Conservation (phyloP, 2,329 filamentous ascomycete species). For the Arthrobotrys musiformis region DNA sequence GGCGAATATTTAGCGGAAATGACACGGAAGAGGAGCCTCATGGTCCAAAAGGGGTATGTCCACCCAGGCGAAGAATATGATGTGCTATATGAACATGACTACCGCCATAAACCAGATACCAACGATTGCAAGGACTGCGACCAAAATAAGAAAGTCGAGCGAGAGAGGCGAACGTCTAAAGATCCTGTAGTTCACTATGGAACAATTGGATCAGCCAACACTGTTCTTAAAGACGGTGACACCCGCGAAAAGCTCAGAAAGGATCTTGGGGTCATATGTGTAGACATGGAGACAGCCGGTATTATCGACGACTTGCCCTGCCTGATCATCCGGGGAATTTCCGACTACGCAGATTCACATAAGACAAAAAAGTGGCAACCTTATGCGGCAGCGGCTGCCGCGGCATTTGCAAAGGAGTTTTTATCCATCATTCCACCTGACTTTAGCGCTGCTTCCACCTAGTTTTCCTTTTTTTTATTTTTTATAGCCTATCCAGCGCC, state of each 20-base stretch:
- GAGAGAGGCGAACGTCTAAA: neutral
- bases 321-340: slow-evolving; percentile 34
- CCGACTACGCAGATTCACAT: slow-evolving; percentile 41
- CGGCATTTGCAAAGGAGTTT: slow-evolving; percentile 41
- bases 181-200: slow-evolving; percentile 31
- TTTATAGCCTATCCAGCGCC: too few species aligned
- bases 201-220: slow-evolving; percentile 26
- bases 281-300: slow-evolving; percentile 38
- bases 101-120: neutral
- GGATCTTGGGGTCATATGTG: slow-evolving; percentile 23
- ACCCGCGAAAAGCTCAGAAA: slow-evolving; percentile 7
- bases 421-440: slow-evolving; percentile 13
- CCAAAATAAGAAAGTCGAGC: slow-evolving; percentile 5
- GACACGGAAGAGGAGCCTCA: neutral
- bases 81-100: slow-evolving; percentile 7
- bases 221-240: slow-evolving; percentile 24
- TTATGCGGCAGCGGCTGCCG: slow-evolving; percentile 34
- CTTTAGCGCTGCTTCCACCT: too few species aligned
- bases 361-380: slow-evolving; percentile 39
- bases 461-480: too few species aligned
- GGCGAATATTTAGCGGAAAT: slow-evolving; percentile 10
- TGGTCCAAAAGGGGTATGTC: slow-evolving; percentile 17
- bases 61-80: slow-evolving; percentile 33
- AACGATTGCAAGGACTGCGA: neutral
- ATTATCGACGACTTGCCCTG: slow-evolving; percentile 24